Evolutionary conservation across 441 rosid genomes (phyloP), one percentile per base, ranked within the genome.

Genomic region (Lepidium campestre): DNA sequence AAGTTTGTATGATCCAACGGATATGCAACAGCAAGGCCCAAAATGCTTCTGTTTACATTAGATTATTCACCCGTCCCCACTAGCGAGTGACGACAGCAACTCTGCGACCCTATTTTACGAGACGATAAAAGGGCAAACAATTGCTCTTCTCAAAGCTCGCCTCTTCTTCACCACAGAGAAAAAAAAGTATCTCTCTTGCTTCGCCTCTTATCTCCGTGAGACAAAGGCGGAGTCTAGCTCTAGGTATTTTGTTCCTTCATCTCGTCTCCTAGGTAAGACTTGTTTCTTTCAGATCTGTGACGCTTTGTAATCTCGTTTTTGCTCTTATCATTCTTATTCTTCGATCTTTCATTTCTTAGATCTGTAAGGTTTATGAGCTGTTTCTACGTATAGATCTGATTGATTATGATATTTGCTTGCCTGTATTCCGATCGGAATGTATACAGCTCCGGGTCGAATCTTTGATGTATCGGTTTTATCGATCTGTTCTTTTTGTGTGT

Each of bases 171-270:
- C 73, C 71, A 35, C 77, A 27, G 54, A 57, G 18, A 57, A 25
- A 18, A 41, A 46, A 35, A 46, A 29, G 14, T 31, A 41, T 35
- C 25, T 19, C 32, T 55, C 7, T 20, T 56, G 57, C 63, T 61
- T 74, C 47, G 64, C 75, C 68, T 63, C 67, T 74, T 65, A 31
- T 52, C 31, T 62, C 71, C 25, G 66, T 64, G 71, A 72, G 80
- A 70, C 73, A 67, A 75, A 68, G 85, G 78, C 77, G 78, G 83
- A 69, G 76, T 42, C 5, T 72, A 17, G 17, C 20, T 71, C 77
- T 78, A 36, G 42, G 6, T 47, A 36, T 73, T 50, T 6, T 3
- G 59, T 58, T 15, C 45, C 17, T 55, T 67, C 66, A 14, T 67
- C 65, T 19, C 27, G 62, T 55, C 5, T 52, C 32, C 25, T 53